phyloP scores from a whole-genome alignment of 495 filamentous ascomycete genomes.

The Evernia prunastri region DNA sequence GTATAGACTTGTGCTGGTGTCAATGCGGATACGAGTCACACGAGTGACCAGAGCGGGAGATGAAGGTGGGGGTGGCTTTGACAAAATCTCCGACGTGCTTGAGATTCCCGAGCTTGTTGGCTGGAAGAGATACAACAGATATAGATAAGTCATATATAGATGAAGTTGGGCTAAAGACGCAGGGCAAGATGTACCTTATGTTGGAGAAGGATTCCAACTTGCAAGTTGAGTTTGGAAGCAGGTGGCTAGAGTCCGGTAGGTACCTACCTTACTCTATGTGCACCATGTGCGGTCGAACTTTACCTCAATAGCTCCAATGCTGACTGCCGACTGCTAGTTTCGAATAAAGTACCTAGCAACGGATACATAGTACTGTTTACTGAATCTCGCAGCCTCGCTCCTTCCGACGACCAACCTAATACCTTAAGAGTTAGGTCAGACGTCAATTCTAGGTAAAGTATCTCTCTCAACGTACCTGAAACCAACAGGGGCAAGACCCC shows the following conservation, averaged over 20 bases:
- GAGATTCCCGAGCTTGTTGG: neutral
- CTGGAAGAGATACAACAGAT: neutral
- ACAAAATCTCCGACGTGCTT: neutral
- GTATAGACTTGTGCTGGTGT: neutral
- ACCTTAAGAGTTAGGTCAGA: too few relatives aligned
- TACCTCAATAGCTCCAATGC: too few relatives aligned
- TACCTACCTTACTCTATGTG: too few relatives aligned
- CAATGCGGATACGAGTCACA: neutral
- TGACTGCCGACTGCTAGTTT: too few relatives aligned
- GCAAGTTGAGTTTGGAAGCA: too few relatives aligned
- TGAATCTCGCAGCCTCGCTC: too few relatives aligned
- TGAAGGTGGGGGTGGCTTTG: constrained; percentile 2
- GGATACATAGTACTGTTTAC: too few relatives aligned
- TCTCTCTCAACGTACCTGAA: neutral
- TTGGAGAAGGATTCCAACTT: neutral
- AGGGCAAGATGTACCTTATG: neutral
- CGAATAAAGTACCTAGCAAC: too few relatives aligned
- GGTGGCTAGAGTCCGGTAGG: too few relatives aligned
- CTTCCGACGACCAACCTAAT: too few relatives aligned
- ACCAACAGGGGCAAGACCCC: neutral
- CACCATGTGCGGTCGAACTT: neutral
- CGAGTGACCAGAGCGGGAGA: neutral
- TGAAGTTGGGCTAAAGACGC: neutral
- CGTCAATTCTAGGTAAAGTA: neutral
- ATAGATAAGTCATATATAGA: neutral